Conservation (phyloP, 768 basidiomycete genomes). For the Tricholoma flavovirens region DNA sequence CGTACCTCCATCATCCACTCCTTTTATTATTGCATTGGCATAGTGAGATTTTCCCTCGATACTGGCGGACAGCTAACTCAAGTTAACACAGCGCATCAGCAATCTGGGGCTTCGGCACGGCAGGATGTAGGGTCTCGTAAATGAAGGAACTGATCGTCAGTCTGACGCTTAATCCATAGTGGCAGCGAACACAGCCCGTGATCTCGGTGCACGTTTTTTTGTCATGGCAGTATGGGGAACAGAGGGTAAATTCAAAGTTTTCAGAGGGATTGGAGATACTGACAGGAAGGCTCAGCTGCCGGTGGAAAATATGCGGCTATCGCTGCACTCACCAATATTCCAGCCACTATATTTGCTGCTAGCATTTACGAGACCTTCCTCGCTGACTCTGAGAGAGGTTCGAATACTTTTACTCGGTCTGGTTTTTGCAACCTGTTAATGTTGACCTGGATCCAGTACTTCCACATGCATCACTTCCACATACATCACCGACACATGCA, state of each 20-base stretch:
- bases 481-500: no score
- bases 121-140: constrained; percentile 33
- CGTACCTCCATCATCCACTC: constrained; percentile 46
- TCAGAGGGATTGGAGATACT: not conserved
- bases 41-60: constrained; percentile 43
- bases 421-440: not conserved
- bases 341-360: constrained; percentile 51
- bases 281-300: constrained; percentile 28
- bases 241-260: constrained; percentile 24
- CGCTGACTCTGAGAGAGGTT: constrained; percentile 54
- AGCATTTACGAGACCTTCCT: constrained; percentile 53
- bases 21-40: constrained; percentile 49
- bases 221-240: constrained; percentile 58
- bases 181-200: constrained; percentile 62
- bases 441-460: not conserved
- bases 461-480: not conserved
- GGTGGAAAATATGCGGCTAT: constrained; percentile 59
- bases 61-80: no score
- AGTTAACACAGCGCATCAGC: constrained; percentile 38
- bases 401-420: constrained; percentile 11
- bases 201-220: constrained; percentile 59
- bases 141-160: not conserved
- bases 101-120: constrained; percentile 57
- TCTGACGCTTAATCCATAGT: constrained; percentile 29
- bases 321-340: constrained; percentile 60